Base-by-base conservation (phyloP, 495 filamentous ascomycete genomes). In the Aspergillus mulundensis region DNA sequence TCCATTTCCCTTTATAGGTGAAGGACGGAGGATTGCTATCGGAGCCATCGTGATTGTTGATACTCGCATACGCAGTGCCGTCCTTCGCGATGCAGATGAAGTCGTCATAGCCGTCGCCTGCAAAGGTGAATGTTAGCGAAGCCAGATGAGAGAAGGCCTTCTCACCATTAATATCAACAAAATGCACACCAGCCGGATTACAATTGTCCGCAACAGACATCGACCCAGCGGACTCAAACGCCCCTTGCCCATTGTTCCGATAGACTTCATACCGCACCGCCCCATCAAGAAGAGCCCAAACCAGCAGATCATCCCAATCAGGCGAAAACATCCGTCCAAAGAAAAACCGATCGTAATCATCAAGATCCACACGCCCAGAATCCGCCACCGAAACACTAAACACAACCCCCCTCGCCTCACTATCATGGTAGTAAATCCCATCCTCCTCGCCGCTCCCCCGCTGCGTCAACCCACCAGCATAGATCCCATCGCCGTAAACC, bases 111-210 rank as follows among this genome's bases (percentile, higher is more conserved):
- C 65, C 71, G 48, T 43, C 45, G n/a, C 19, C 44, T 44, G 18
- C 11, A 34, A 1, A 44, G 14, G 10, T 7, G 3, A 42, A 12
- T 30, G 4, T 12, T 12, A 8, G 7, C 14, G 34, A 3, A 12
- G 12, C 34, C 34, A 30, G 28, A 30, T n/a, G n/a, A n/a, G n/a
- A 30, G 3, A 14, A 41, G 12, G 14, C 14, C 8, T 18, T 42
- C 45, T 71, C 62, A 21, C 68, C 65, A 40, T 69, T 67, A 41
- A 70, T 63, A 40, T 69, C 64, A 50, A 51, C 59, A n/a, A 61
- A 58, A 25, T 54, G 43, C 16, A 57, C 24, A 20, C 54, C 54
- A 2, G n/a, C 36, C 7, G 54, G 39, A 12, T 45, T 36, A 16
- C 51, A 54, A 10, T 54, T 45, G 23, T 54, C 41, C 14, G 15